These are phyloP conservation scores for Ballota nigra DNA, from an alignment of 257 asterid genomes.

Conservation along the genomic window DNA sequence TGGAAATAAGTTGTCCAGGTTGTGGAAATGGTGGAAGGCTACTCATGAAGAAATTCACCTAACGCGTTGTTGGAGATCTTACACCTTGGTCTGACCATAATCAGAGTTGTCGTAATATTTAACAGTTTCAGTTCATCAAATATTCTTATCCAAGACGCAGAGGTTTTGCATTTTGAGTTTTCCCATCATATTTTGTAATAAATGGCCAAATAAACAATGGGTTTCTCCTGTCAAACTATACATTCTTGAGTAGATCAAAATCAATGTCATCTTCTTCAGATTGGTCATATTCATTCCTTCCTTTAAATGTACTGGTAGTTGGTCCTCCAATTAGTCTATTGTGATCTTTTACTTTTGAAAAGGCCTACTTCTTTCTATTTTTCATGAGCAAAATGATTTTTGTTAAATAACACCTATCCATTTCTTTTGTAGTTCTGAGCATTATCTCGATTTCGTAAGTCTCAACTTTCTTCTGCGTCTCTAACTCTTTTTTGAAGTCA, in stretches of 20 bases:
- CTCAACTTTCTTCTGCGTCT: constrained; percentile 17
- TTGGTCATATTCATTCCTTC: constrained; percentile 26
- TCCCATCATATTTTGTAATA: constrained; percentile 33
- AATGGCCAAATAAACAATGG: constrained; percentile 99
- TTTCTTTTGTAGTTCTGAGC: neutral
- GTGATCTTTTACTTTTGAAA: constrained; percentile 7
- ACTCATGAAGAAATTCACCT: constrained; percentile 97
- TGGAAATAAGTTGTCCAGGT: constrained; percentile 97
- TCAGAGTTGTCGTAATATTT: constrained; percentile 99
- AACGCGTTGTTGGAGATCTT: constrained; percentile 85
- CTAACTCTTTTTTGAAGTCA: constrained; percentile 57
- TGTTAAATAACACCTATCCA: neutral
- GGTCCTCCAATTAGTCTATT: neutral
- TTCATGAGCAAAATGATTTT: neutral
- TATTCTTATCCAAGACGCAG: neutral
- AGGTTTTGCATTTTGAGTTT: constrained; percentile 22
- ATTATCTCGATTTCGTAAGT: constrained; percentile 2
- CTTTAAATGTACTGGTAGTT: neutral
- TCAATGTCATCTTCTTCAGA: constrained; percentile 99
- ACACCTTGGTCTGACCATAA: constrained; percentile 99
- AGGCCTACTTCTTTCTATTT: neutral
- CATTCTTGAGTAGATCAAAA: constrained; percentile 91
- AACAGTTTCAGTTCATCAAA: constrained; percentile 75
- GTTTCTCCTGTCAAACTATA: constrained; percentile 82
- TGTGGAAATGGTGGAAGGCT: constrained; percentile 95